These are phyloP conservation scores for Liriodendron chinense DNA, from an alignment of 164 flowering plant genomes.

Conservation along the genomic window DNA sequence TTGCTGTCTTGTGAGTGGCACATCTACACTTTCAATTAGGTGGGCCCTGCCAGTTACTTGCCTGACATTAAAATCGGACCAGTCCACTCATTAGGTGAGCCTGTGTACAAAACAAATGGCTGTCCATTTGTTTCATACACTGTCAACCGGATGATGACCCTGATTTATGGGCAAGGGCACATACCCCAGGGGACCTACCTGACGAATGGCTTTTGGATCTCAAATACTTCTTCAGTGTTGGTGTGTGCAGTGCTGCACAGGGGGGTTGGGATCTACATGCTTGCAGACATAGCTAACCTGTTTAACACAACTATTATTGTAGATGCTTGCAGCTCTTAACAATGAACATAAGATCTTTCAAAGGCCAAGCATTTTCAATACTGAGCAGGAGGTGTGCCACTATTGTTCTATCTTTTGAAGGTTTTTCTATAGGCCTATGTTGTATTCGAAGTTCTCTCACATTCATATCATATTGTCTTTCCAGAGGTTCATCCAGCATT, in stretches of 20 bases:
- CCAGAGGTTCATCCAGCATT: conserved; percentile 90
- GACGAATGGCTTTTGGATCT: not conserved
- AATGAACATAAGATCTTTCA: conserved; percentile 49
- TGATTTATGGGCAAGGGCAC: not conserved
- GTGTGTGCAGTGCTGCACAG: too few species aligned
- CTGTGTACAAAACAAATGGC: too few species aligned
- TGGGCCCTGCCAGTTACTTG: too few species aligned
- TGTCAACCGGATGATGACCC: not conserved
- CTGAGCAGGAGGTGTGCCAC: conserved; percentile 76
- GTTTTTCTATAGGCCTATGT: not conserved
- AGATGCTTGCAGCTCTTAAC: conserved; percentile 96
- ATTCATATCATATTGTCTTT: conserved; percentile 5
- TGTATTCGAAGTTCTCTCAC: not conserved
- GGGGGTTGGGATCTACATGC: not conserved
- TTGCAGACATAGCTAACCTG: not conserved
- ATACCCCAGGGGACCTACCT: not conserved
- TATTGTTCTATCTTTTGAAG: not conserved
- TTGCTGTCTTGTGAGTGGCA: not conserved
- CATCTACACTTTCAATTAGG: too few species aligned
- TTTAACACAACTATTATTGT: not conserved
- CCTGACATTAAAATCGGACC: too few species aligned
- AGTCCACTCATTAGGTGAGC: too few species aligned
- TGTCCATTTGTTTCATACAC: not conserved
- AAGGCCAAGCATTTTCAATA: conserved; percentile 52
- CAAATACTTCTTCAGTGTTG: too few species aligned